Base-by-base conservation (phyloP, 495 filamentous ascomycete species). In the Penicillium parvum region DNA sequence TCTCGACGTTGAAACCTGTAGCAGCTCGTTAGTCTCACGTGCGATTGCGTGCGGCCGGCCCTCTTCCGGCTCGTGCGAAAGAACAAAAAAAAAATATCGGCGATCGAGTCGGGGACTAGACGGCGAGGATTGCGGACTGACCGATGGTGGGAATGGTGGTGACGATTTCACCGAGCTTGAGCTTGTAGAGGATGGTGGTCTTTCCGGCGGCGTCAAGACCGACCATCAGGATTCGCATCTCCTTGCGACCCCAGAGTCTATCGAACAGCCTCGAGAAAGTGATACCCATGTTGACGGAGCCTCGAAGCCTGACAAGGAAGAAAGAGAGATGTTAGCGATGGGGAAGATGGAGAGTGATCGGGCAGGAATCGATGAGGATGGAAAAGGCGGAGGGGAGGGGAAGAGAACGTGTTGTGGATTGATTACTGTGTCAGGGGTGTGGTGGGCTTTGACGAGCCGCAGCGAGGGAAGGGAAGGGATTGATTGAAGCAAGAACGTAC, bases 171-270 rank as follows among this genome's bases (percentile, higher is more conserved):
- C 92, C 90, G 53, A 97, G 79, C 85, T 99, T 99, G 61, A 99
- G 80, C 83, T 99, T 99, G 77, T 99, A 99, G 45, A 99, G 86
- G 67, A 99, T 99, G 60, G 92, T 99, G 61, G 92, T 99, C 79
- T 99, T 99, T 80, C 92, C 92, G 68, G 92, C 92, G 51, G 92
- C 92, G 71, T 99, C 92, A 57, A 99, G 81, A 76, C 92, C 92
- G 61, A 99, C 90, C 92, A 99, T 99, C 67, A 99, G 71, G 69
- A 99, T 95, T 75, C 90, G 83, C 92, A 99, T 99, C 81, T 99
- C 92, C 82, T 96, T 96, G 82, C 95, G 92, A 54, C 90, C 90
- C 84, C 88, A 96, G 65, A 97, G 83, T 75, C 83, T 81, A 64
- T 94, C 86, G 68, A 98, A 89, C 61, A 97, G 70, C 77, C 85